Percentiles rank a stretch among this genome's conserved stretches.
Conservation (phyloP, 148 eudicot species). For the Dysphania ambrosioides region DNA sequence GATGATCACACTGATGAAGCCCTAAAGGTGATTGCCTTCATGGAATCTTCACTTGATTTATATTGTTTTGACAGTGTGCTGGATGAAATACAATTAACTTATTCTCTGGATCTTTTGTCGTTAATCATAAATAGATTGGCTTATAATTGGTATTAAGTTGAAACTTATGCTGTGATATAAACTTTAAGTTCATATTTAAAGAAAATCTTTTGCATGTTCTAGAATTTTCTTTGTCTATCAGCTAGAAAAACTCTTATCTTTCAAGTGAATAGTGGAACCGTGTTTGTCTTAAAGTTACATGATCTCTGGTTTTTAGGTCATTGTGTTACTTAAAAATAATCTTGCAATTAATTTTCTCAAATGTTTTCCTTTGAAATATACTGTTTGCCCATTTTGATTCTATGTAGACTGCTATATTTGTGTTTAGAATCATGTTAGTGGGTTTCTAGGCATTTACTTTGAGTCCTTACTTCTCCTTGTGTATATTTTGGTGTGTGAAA, state of each 20-base stretch:
- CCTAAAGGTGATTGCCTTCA: constrained; percentile 54
- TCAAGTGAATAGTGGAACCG: background rate
- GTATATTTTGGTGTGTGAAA: background rate
- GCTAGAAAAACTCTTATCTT: background rate
- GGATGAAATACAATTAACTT: background rate
- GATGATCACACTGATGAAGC: constrained; percentile 84
- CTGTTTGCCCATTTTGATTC: background rate
- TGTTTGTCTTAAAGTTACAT: background rate
- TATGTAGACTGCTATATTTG: background rate
- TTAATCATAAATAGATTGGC: background rate
- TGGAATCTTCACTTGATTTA: background rate
- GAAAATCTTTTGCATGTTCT: background rate
- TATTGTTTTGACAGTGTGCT: background rate
- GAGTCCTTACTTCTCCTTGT: background rate
- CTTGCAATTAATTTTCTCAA: background rate
- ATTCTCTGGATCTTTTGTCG: background rate
- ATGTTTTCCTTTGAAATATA: background rate
- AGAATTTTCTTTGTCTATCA: background rate
- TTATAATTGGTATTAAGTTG: background rate
- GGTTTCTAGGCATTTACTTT: constrained; percentile 1
- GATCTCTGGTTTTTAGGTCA: background rate
- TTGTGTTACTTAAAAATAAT: background rate
- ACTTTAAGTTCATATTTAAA: background rate
- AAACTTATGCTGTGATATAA: background rate
- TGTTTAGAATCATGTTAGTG: background rate